These are phyloP conservation scores for Auxenochlorella pyrenoidosa DNA, from an alignment of 139 green algal genomes.

Conservation along the genomic window DNA sequence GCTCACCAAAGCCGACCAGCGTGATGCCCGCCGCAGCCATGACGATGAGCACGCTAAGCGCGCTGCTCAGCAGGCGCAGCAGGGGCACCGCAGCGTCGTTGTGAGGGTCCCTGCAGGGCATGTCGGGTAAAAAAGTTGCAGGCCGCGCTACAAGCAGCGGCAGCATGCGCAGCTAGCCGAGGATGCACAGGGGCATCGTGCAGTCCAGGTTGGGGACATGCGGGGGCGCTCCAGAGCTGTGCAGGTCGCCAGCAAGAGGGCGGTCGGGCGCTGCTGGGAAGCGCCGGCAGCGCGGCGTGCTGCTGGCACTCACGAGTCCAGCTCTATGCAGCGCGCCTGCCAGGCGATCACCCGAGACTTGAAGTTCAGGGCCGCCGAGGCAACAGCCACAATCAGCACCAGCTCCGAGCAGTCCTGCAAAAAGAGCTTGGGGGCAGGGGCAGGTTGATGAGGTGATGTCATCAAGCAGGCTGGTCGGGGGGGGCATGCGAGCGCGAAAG, in stretches of 20 bases:
- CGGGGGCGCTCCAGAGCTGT: no score
- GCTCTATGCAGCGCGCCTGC: background rate
- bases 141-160: no score
- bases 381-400: background rate
- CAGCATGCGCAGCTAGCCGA: no score
- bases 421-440: background rate
- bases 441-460: background rate
- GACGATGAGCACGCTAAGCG: background rate
- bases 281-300: no score
- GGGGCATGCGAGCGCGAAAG: background rate
- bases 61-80: constrained; percentile 20
- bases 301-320: background rate
- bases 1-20: constrained; percentile 5
- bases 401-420: constrained; percentile 31
- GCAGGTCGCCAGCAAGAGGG: background rate
- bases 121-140: no score
- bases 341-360: background rate
- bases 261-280: background rate
- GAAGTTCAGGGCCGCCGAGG: background rate
- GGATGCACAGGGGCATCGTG: no score
- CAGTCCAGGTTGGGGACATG: no score
- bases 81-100: constrained; percentile 1
- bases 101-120: background rate
- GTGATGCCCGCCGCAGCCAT: background rate
- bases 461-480: no score